phyloP scores from a whole-genome alignment of 495 filamentous ascomycete species.

The Penicillium simplicissimum region DNA sequence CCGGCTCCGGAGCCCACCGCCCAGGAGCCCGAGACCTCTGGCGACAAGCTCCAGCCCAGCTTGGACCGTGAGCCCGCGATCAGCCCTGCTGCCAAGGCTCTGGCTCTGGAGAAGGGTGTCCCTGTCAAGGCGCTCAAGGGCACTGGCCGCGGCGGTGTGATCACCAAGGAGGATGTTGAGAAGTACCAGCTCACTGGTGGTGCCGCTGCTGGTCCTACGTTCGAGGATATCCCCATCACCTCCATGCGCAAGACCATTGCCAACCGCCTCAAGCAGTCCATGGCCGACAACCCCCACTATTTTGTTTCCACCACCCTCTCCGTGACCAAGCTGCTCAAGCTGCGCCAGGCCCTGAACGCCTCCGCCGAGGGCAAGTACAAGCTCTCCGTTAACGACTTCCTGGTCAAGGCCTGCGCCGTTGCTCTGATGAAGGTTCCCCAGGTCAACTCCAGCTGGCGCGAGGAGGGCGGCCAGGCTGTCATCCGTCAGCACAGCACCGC shows the following conservation, averaged over 20 bases:
- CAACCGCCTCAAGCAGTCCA: conserved; percentile 81
- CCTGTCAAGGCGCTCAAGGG: conserved; percentile 80
- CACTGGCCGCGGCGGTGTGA: conserved; percentile 79
- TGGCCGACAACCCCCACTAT: conserved; percentile 95
- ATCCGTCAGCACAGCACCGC: conserved; percentile 91
- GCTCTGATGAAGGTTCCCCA: conserved; percentile 91
- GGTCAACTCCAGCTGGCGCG: conserved; percentile 93
- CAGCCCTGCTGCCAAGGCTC: conserved; percentile 71
- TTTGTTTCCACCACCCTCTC: conserved; percentile 88
- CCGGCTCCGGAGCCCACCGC: conserved; percentile 57
- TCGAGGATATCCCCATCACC: conserved; percentile 80
- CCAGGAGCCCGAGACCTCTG: conserved; percentile 70
- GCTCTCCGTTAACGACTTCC: conserved; percentile 98
- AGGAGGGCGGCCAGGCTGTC: conserved; percentile 68
- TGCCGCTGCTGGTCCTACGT: conserved; percentile 61
- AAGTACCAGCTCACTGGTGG: conserved; percentile 63
- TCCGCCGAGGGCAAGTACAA: conserved; percentile 91
- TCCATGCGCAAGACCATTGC: conserved; percentile 99
- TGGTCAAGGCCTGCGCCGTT: conserved; percentile 91
- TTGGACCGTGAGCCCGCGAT: conserved; percentile 77
- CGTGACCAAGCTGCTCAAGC: conserved; percentile 90
- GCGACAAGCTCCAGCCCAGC: conserved; percentile 76
- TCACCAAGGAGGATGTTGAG: conserved; percentile 91
- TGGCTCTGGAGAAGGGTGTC: conserved; percentile 86
- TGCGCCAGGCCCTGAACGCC: conserved; percentile 90